Evolutionary conservation across 768 basidiomycete species (phyloP).

Genomic region (Mrakia gelida): DNA sequence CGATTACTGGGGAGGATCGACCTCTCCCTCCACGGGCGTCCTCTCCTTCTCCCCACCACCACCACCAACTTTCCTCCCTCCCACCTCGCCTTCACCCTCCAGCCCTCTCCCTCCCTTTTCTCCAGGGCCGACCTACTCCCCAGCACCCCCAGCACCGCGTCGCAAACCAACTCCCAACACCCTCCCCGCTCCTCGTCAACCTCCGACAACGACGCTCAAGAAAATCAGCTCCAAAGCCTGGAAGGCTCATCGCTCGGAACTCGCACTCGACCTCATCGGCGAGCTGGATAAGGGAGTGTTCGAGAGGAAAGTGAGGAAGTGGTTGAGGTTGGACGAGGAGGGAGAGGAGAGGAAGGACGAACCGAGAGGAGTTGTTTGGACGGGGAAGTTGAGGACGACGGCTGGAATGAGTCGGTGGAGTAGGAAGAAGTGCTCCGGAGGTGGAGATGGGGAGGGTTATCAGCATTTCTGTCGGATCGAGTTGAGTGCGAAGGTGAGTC

Average conservation of each 20-base stretch:
- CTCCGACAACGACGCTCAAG: not conserved
- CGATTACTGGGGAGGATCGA: not conserved
- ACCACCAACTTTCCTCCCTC: not conserved
- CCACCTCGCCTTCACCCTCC: not conserved
- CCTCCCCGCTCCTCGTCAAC: not conserved
- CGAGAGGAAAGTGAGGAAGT: not conserved
- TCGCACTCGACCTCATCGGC: conserved; percentile 17
- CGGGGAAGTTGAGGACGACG: conserved; percentile 27
- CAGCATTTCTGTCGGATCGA: conserved; percentile 28
- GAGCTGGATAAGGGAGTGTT: conserved; percentile 25
- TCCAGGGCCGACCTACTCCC: not conserved
- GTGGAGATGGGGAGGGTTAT: not conserved
- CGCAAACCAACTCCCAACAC: not conserved
- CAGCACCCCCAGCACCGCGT: not conserved
- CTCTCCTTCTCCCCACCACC: conserved; percentile 5
- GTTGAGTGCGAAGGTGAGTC: conserved; percentile 22
- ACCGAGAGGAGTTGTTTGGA: conserved; percentile 24
- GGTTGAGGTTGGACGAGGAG: not conserved
- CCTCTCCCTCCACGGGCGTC: not conserved
- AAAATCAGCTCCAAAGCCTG: conserved; percentile 30
- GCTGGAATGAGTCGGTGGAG: conserved; percentile 32
- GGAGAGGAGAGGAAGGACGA: not conserved
- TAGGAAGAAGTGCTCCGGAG: not conserved
- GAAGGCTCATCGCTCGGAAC: conserved; percentile 22
- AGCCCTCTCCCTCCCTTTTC: not conserved